phyloP scores from a whole-genome alignment of 2,329 filamentous ascomycete genomes.

The Cladosporium sp. region DNA sequence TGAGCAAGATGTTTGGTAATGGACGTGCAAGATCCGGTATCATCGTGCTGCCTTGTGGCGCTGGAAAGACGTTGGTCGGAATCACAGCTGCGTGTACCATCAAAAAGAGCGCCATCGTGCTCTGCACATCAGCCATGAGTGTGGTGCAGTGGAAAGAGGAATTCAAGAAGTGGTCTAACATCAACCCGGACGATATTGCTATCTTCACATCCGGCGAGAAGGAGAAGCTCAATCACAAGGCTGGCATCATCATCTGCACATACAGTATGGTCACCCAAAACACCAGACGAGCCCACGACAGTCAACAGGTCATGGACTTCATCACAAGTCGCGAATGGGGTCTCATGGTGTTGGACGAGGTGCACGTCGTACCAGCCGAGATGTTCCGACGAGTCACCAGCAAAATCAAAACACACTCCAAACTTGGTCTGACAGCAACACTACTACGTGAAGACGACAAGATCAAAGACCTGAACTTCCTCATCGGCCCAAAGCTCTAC shows the following conservation, averaged over 20 bases:
- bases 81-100: constrained; percentile 97
- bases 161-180: constrained; percentile 99
- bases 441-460: constrained; percentile 96
- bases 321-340: constrained; percentile 89
- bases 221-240: constrained; percentile 76
- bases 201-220: constrained; percentile 96
- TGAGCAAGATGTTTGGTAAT: constrained; percentile 99
- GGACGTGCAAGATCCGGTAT: constrained; percentile 95
- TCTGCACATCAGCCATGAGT: constrained; percentile 97
- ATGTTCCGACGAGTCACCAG: constrained; percentile 95
- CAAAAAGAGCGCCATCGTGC: constrained; percentile 91
- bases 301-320: constrained; percentile 97
- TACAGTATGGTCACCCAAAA: constrained; percentile 99
- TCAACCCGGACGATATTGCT: constrained; percentile 86
- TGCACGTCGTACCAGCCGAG: constrained; percentile 94
- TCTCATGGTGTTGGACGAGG: constrained; percentile 93
- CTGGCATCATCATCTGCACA: constrained; percentile 94
- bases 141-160: constrained; percentile 96
- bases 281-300: constrained; percentile 81
- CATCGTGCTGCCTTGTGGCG: constrained; percentile 93
- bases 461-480: constrained; percentile 93
- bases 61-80: constrained; percentile 95
- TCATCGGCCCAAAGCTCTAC: constrained; percentile 95
- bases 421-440: constrained; percentile 90
- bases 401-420: constrained; percentile 89